Base-by-base conservation (phyloP, 225 moss, liverwort and hornwort genomes). In the Asterella californica region DNA sequence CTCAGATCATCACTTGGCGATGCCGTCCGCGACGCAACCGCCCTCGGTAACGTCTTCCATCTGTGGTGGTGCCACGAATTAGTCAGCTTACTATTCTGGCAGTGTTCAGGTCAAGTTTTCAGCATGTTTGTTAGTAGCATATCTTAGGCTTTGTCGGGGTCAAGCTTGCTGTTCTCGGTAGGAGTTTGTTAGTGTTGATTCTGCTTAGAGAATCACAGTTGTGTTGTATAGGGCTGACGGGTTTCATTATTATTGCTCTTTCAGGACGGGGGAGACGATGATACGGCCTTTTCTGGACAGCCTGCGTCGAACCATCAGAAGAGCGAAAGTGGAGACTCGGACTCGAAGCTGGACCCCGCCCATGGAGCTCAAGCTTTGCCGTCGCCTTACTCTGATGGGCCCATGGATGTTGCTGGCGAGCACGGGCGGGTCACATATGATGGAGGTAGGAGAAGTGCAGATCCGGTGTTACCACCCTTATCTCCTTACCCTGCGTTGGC, bases 201-300 rank as follows among this genome's bases (percentile, higher is more conserved):
- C 45, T 21, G 24, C 42, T 38, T 21, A 22, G 47, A 50, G 29
- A 24, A 36, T 25, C 14, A 63, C 4, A 21, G 15, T 71, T 19
- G 42, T 36, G 42, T 45, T 46, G 14, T 64, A 48, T 37, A 15
- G 52, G 36, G 36, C 30, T 55, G 55, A 53, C 64, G 0, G 32
- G 21, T 14, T 34, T 15, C 14, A 15, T 30, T 69, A 42, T n/a
- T n/a, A n/a, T n/a, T 47, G 18, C n/a, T 45, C 0, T 64, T 50
- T 48, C 82, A 83, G 82, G 82, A 83, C 36, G 82, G 82, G 0
- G 82, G 65, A 29, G 85, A 88, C 15, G 85, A 85, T 61, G 85
- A 85, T 78, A 79, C 85, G 54, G 75, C 85, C 4, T 70, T 85
- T 57, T 83, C 85, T 24, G 81, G 83, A 70, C 87, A 82, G 19